These are phyloP conservation scores for Fusarium sp. DNA, from an alignment of 2,329 filamentous ascomycete genomes.

Conservation along the genomic window DNA sequence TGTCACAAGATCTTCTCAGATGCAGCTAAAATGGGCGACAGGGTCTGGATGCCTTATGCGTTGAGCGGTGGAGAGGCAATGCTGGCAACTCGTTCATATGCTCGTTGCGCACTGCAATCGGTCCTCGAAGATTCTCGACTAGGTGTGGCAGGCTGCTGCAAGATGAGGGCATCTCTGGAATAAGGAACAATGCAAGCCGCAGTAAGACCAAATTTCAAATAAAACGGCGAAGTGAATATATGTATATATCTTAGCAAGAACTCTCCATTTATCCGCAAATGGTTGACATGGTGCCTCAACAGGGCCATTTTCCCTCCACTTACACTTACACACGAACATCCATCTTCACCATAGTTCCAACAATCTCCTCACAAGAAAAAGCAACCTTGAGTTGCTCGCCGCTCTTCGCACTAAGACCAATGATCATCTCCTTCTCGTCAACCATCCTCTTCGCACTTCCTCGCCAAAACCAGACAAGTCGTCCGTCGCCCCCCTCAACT, in stretches of 20 bases:
- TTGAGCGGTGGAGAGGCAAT: conserved; percentile 21
- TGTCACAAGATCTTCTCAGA: background rate
- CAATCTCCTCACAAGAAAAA: conserved; percentile 88
- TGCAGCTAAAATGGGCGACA: conserved; percentile 16
- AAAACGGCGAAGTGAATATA: background rate
- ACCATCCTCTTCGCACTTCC: conserved; percentile 72
- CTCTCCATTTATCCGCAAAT: background rate
- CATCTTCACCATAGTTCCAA: conserved; percentile 62
- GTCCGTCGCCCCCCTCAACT: conserved; percentile 65
- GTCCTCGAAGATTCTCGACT: background rate
- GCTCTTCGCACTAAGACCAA: conserved; percentile 63
- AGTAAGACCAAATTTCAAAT: background rate
- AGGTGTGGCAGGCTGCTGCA: background rate
- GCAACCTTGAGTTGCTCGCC: conserved; percentile 70
- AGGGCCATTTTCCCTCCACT: background rate
- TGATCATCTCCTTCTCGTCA: conserved; percentile 67
- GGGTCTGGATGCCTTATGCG: conserved; percentile 1
- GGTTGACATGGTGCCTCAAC: background rate
- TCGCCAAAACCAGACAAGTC: conserved; percentile 74
- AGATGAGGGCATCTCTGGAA: background rate
- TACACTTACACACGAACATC: conserved; percentile 31
- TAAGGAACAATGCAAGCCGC: too few species aligned
- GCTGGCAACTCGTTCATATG: background rate
- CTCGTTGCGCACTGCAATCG: background rate
- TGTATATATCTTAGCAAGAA: background rate